A percentile compares a stretch with the other conserved stretches of the same genome.
phyloP scores from a whole-genome alignment of 805 yeast species.

The Candida tibetensis region DNA sequence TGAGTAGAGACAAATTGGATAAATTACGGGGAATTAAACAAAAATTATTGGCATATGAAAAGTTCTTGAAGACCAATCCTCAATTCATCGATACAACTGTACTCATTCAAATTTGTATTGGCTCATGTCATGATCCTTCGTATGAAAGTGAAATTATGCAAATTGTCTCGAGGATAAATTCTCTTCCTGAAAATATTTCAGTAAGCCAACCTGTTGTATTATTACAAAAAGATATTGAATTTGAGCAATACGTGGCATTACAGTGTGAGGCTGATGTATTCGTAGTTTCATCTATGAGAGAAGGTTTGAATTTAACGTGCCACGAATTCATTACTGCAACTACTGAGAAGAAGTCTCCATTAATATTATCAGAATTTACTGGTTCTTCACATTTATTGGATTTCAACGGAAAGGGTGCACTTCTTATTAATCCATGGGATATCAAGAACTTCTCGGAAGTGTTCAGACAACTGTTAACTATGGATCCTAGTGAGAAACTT shows the following conservation, averaged over 20 bases:
- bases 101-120: constrained; percentile 77
- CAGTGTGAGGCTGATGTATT: constrained; percentile 83
- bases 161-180: constrained; percentile 82
- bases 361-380: constrained; percentile 87
- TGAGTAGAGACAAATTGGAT: constrained; percentile 87
- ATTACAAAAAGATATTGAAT: constrained; percentile 83
- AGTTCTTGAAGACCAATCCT: constrained; percentile 70
- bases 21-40: constrained; percentile 84
- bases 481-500: constrained; percentile 57
- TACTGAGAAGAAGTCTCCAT: constrained; percentile 67
- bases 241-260: constrained; percentile 84
- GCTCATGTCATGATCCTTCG: constrained; percentile 53
- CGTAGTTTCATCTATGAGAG: constrained; percentile 87
- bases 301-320: constrained; percentile 95
- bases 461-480: constrained; percentile 61
- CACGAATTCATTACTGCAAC: constrained; percentile 89
- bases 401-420: constrained; percentile 53
- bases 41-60: constrained; percentile 82
- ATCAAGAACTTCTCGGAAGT: constrained; percentile 59
- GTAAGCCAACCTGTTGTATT: constrained; percentile 79
- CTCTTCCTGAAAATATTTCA: constrained; percentile 70
- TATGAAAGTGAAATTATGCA: constrained; percentile 71
- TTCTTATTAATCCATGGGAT: constrained; percentile 92
- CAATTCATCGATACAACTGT: constrained; percentile 65
- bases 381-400: constrained; percentile 84